These are phyloP conservation scores for Collybia mongolica DNA, from an alignment of 768 basidiomycete species.

Conservation along the genomic window DNA sequence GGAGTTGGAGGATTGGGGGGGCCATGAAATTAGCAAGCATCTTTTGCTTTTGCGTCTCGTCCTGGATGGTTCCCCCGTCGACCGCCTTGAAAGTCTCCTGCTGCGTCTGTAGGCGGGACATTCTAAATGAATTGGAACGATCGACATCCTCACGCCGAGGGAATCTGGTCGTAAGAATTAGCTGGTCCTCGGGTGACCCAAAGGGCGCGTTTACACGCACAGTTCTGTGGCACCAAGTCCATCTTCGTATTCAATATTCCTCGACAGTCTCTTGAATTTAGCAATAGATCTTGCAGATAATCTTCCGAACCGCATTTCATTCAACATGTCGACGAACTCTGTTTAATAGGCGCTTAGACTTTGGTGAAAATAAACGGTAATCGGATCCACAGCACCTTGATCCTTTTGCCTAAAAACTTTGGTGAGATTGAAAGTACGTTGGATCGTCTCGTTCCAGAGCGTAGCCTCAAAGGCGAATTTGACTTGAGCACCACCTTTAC, in stretches of 20 bases:
- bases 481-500: conserved; percentile 53
- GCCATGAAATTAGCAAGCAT: conserved; percentile 93
- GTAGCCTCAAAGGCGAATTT: conserved; percentile 94
- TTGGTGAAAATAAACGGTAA: background rate
- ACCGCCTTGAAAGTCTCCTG: conserved; percentile 49
- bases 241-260: conserved; percentile 74
- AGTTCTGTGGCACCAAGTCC: conserved; percentile 89
- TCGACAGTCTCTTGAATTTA: conserved; percentile 68
- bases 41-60: conserved; percentile 63
- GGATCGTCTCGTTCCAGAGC: conserved; percentile 70
- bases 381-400: conserved; percentile 52
- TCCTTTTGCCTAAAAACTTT: conserved; percentile 96
- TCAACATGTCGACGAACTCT: conserved; percentile 96
- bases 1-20: conserved; percentile 62
- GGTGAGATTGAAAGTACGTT: conserved; percentile 87
- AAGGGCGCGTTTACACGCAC: conserved; percentile 39
- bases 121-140: conserved; percentile 69
- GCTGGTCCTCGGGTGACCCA: background rate
- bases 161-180: conserved; percentile 52
- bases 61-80: conserved; percentile 63
- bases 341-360: conserved; percentile 1
- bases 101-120: conserved; percentile 57
- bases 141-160: conserved; percentile 93
- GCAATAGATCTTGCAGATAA: conserved; percentile 63
- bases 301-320: conserved; percentile 94